phyloP scores from a whole-genome alignment of 2,329 filamentous ascomycete species.

The Sporothrix protearum region DNA sequence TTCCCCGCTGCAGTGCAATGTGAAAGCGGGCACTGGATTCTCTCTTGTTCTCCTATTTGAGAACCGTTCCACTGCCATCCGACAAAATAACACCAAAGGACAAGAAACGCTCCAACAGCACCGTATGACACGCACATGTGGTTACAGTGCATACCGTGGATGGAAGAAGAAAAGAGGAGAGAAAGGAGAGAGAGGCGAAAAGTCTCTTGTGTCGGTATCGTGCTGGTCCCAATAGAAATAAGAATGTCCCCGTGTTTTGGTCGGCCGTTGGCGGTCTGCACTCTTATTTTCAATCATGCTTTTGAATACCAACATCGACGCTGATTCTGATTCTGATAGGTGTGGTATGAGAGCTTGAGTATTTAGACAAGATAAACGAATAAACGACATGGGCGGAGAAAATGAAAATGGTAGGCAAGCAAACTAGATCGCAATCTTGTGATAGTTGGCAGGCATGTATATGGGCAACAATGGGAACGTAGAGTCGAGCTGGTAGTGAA shows the following conservation, averaged over 20 bases:
- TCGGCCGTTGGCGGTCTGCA: not conserved
- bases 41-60: not conserved
- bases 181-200: not conserved
- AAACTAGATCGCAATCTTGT: not conserved
- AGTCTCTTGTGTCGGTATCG: too few relatives aligned
- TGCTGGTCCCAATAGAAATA: not conserved
- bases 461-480: not conserved
- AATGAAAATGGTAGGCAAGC: not conserved
- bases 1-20: slow-evolving; percentile 17
- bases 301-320: not conserved
- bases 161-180: not conserved
- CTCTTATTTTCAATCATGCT: not conserved
- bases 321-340: not conserved
- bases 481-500: not conserved
- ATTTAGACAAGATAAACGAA: not conserved
- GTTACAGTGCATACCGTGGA: slow-evolving; percentile 8
- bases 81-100: not conserved
- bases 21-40: not conserved
- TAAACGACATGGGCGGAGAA: not conserved
- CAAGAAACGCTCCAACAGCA: not conserved
- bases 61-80: not conserved
- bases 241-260: not conserved
- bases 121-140: slow-evolving; percentile 8
- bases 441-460: not conserved
- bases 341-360: not conserved